These are phyloP conservation scores for Capsicum chinense DNA, from an alignment of 257 asterid species.

Conservation along the genomic window DNA sequence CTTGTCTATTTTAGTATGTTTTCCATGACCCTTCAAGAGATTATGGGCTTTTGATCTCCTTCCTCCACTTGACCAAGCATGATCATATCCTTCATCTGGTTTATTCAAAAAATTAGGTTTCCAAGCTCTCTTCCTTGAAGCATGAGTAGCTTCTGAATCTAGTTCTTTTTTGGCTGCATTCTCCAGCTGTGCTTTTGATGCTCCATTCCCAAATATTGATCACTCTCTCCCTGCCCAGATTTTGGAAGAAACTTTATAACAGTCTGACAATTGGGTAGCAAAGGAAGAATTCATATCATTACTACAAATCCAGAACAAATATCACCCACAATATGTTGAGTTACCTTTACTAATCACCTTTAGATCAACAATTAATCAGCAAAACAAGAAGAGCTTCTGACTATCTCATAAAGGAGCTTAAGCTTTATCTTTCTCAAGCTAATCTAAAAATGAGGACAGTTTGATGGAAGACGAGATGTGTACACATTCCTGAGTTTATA, in stretches of 20 bases:
- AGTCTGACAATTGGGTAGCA: neutral
- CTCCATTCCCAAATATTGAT: neutral
- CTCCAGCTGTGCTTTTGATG: neutral
- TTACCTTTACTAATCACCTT: neutral
- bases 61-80: constrained; percentile 19
- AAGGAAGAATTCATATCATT: constrained; percentile 14
- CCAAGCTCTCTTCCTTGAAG: constrained; percentile 26
- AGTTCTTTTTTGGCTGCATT: neutral
- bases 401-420: constrained; percentile 4
- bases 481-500: constrained; percentile 8
- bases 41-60: neutral
- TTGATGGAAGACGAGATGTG: neutral
- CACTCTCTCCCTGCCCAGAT: neutral
- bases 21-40: neutral
- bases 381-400: neutral
- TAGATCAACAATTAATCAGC: neutral
- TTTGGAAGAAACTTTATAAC: neutral
- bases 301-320: neutral
- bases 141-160: constrained; percentile 19
- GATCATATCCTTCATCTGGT: constrained; percentile 30
- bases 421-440: constrained; percentile 2
- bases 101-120: constrained; percentile 23
- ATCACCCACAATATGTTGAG: neutral
- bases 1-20: constrained; percentile 6
- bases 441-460: neutral